A percentile compares a stretch with the other conserved stretches of the same genome.
Evolutionary conservation across 2,329 filamentous ascomycete genomes (phyloP).

Genomic region (Colletotrichum sp.): DNA sequence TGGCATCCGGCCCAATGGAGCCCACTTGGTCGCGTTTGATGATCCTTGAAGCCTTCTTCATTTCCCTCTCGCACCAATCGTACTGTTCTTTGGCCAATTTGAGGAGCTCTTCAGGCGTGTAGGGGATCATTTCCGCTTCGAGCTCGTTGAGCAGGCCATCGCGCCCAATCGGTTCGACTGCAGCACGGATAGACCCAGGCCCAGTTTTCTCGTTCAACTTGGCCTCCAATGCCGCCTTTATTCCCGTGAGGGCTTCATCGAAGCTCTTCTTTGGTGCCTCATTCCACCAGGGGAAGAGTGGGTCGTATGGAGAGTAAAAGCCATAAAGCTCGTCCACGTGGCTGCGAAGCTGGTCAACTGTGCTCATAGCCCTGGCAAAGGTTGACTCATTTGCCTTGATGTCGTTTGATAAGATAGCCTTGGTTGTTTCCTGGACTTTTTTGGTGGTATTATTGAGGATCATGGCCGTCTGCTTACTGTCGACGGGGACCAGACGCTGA

Average conservation of each 20-base stretch:
- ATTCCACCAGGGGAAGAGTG: conserved; percentile 63
- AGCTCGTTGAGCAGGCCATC: conserved; percentile 57
- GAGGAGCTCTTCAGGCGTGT: conserved; percentile 62
- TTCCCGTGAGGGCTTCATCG: conserved; percentile 36
- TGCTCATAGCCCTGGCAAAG: conserved; percentile 31
- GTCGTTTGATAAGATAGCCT: conserved; percentile 37
- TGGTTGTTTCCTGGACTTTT: conserved; percentile 35
- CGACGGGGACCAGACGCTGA: conserved; percentile 47
- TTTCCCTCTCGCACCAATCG: conserved; percentile 60
- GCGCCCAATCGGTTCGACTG: conserved; percentile 60
- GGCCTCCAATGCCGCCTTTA: conserved; percentile 42
- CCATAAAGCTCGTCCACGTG: conserved; percentile 51
- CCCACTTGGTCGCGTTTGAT: conserved; percentile 37
- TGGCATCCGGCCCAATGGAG: neutral
- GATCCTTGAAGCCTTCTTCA: conserved; percentile 53
- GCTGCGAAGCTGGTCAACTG: conserved; percentile 42
- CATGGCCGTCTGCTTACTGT: conserved; percentile 46
- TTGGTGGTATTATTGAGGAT: conserved; percentile 40
- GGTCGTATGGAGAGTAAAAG: conserved; percentile 62
- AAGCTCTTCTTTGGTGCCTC: conserved; percentile 47
- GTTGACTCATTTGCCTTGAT: conserved; percentile 25
- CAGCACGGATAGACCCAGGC: conserved; percentile 23
- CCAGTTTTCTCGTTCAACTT: conserved; percentile 31
- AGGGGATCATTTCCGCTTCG: conserved; percentile 62
- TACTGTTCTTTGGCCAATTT: conserved; percentile 56